Base-by-base conservation (phyloP, 176 grass and related monocot genomes). In the Avena eriantha region DNA sequence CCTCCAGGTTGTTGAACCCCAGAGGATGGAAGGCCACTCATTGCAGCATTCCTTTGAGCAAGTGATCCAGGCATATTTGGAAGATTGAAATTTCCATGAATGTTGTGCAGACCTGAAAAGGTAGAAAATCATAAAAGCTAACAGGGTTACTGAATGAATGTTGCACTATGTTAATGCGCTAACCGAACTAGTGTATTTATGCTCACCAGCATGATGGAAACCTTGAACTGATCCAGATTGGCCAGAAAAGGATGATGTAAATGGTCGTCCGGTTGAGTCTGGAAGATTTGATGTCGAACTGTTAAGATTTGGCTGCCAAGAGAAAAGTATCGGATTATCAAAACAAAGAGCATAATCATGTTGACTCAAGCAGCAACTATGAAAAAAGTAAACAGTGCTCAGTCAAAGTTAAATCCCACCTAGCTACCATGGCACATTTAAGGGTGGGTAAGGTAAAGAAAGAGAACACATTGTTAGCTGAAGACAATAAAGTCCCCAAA, bases 1-100 rank as follows among this genome's bases (percentile, higher is more conserved):
- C 90, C 96, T 41, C 92, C 94, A 54, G 92, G 90, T 57, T 96
- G 96, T 46, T 93, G 97, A 96, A 98, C 87, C 60, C 97, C 94
- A 26, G 92, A 92, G 66, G 97, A 90, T 78, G 94, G 86, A 45
- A 94, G 89, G 72, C 90, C 90, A 84, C 92, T 92, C 86, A 98
- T 92, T 66, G 92, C 88, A 47, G 76, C 88, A 90, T 96, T 94
- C 69, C 93, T 87, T 81, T 92, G 94, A 87, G 92, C 84, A 83
- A 96, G 85, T 82, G 94, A 91, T 64, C 90, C 89, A 66, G 94
- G 76, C 90, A 94, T 91, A 86, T 92, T 98, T 91, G 90, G 86
- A 87, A 98, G 69, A 69, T 78, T 96, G 45, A 91, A 96, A 91
- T 76, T 96, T 85, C 86, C 93, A 86, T 96, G 97, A 31, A 93